Evolutionary conservation across 23 red algal species (phyloP), one percentile per base, ranked within the genome.

Genomic region (Agarophyton chilense): DNA sequence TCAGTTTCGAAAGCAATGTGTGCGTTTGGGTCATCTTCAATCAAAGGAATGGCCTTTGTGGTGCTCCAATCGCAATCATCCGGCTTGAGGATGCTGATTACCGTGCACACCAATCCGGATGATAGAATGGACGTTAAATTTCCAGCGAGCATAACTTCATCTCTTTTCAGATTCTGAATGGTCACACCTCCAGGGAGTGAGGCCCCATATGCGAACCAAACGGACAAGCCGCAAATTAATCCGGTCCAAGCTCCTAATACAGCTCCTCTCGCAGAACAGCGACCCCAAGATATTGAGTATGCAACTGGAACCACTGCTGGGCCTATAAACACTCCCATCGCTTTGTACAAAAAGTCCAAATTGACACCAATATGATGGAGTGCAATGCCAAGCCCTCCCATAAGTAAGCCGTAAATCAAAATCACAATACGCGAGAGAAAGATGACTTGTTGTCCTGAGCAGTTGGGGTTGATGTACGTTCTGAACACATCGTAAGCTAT

Each of bases 21-120:
- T 28, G 92, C 82, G 58, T 95, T 95, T 9, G 92, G 92, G 43
- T 95, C 92, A 70, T 95, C 92, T 62, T 95, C 92, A 42, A 95
- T 95, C 25, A 95, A 72, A 1, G 92, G 72, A 54, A 95, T 95
- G 44, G 78, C 70, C 19, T 82, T 78, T 38, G 90, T 96, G 8
- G 82, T 77, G 32, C 80, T 79, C 94, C 94, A 96, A 70, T 92
- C 84, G 47, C 89, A 96, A 50, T 96, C 84, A 44, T 90, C 89
- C 0, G 94, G 87, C 12, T 61, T 73, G 39, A 82, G 25, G 24
- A 96, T 66, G 16, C 73, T 83, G 26, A 88, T n/a, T 2, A 92
- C 25, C 22, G 76, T 92, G 72, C 77, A 90, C 31, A 96, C 87
- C 18, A 92, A 1, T 2, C 63, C 94, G 12, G 94, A 93, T 0